Evolutionary conservation across 2,329 filamentous ascomycete genomes (phyloP).

Genomic region (Pyrenophora tritici-repentis): DNA sequence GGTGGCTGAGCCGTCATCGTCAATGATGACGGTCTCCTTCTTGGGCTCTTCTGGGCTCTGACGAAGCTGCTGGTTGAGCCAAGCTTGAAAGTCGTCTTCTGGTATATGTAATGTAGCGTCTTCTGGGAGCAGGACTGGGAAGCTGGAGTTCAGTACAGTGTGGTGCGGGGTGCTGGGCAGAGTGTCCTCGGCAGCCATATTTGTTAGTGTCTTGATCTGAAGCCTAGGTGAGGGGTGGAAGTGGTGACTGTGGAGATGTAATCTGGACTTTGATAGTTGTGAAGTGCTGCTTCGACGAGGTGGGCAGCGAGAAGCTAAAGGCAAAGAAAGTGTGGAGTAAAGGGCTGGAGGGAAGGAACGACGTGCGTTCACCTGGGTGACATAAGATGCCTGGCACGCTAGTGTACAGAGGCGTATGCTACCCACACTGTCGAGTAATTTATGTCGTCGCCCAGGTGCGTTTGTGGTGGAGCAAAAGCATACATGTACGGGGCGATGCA

Average conservation of each 20-base stretch:
- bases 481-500: too few species aligned
- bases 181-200: slow-evolving; percentile 7
- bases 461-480: background rate
- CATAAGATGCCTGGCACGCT: too few species aligned
- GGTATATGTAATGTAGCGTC: slow-evolving; percentile 24
- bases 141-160: slow-evolving; percentile 27
- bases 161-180: slow-evolving; percentile 3
- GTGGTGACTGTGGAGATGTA: too few species aligned
- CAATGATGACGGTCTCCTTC: slow-evolving; percentile 6
- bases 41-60: slow-evolving; percentile 1
- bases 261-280: too few species aligned
- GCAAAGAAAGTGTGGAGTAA: too few species aligned
- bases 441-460: too few species aligned
- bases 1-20: background rate
- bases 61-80: slow-evolving; percentile 15
- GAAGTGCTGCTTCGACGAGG: too few species aligned
- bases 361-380: too few species aligned
- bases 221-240: background rate
- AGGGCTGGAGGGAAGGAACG: background rate
- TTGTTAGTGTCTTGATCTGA: background rate
- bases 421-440: too few species aligned
- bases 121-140: slow-evolving; percentile 30
- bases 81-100: slow-evolving; percentile 24
- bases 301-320: too few species aligned
- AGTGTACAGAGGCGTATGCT: too few species aligned